A percentile compares a stretch with the other conserved stretches of the same genome.
These are phyloP conservation scores for Phanerochaete carnosa DNA, from an alignment of 768 basidiomycete species.

Conservation along the genomic window DNA sequence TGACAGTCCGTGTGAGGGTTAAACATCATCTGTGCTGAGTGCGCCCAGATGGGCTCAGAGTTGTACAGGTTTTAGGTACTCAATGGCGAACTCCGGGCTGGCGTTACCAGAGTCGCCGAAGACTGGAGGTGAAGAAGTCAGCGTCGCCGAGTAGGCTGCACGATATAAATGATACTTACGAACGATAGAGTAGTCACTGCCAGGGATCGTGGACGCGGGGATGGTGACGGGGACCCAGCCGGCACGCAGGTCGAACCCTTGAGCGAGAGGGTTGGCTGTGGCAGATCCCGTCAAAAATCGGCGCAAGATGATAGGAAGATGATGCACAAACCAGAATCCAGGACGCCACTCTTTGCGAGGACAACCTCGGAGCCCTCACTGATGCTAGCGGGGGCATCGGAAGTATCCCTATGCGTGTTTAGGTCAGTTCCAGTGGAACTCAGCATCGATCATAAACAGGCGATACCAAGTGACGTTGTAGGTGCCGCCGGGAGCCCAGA, in stretches of 20 bases:
- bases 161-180: conserved; percentile 36
- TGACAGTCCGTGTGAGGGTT: no score
- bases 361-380: conserved; percentile 35
- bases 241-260: conserved; percentile 37
- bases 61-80: background rate
- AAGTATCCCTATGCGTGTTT: conserved; percentile 33
- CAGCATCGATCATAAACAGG: conserved; percentile 7
- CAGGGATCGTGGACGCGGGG: conserved; percentile 29
- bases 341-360: conserved; percentile 37
- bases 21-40: no score
- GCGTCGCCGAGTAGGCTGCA: background rate
- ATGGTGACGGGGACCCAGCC: conserved; percentile 37
- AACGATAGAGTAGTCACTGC: conserved; percentile 45
- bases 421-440: background rate
- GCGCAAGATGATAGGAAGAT: background rate
- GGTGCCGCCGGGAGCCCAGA: conserved; percentile 36
- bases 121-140: conserved; percentile 25
- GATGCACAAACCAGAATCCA: conserved; percentile 45
- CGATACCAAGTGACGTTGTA: conserved; percentile 50
- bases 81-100: conserved; percentile 26
- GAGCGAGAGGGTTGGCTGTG: conserved; percentile 42
- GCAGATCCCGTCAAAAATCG: background rate
- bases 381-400: conserved; percentile 36
- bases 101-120: conserved; percentile 46
- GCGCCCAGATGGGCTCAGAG: no score